Conservation (phyloP, 192 early-diverging fungal genomes). For the Backusella luteola region DNA sequence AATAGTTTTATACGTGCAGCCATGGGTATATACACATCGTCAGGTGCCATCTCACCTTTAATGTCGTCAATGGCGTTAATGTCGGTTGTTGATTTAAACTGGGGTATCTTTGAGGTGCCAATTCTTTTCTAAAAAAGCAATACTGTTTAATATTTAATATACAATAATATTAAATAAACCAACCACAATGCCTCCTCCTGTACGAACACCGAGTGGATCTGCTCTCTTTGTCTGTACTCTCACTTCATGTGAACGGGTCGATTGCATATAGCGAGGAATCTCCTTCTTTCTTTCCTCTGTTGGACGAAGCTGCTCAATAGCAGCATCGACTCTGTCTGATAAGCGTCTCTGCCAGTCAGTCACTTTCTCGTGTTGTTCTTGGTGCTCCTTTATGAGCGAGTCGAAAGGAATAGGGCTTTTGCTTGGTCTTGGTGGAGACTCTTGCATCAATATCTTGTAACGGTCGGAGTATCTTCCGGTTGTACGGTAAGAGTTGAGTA, state of each 20-base stretch:
- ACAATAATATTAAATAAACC: neutral
- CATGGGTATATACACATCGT: conserved; percentile 16
- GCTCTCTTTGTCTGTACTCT: neutral
- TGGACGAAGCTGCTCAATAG: neutral
- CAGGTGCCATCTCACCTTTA: conserved; percentile 9
- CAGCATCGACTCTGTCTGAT: neutral
- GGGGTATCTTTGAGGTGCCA: conserved; percentile 10
- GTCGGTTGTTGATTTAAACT: conserved; percentile 5
- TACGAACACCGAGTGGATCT: neutral
- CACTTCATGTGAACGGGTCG: neutral
- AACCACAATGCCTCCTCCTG: neutral
- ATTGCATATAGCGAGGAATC: conserved; percentile 7
- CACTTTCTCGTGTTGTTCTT: neutral
- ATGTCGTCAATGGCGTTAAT: conserved; percentile 24
- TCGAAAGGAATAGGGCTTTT: neutral
- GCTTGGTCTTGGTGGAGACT: neutral
- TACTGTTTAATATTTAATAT: neutral
- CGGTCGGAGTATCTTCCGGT: neutral
- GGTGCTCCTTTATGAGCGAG: neutral
- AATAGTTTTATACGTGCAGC: conserved; percentile 29
- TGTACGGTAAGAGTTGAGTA: neutral
- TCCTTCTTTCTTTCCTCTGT: neutral
- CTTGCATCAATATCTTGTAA: neutral
- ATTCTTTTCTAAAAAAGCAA: conserved; percentile 8
- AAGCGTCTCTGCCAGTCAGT: neutral